Base-by-base conservation (phyloP, 805 yeast genomes). In the Pichia deserticola region DNA sequence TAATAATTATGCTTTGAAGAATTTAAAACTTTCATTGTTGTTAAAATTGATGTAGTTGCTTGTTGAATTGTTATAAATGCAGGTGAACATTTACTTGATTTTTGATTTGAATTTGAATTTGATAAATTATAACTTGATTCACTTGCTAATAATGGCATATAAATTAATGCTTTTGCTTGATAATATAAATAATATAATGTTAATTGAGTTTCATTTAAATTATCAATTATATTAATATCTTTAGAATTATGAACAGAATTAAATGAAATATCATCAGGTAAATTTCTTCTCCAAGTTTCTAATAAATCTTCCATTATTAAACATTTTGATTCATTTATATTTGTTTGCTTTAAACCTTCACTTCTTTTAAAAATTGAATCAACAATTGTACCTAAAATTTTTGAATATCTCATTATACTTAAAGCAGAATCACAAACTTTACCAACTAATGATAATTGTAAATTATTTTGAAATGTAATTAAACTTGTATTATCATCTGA, bases 231-330 rank as follows among this genome's bases (percentile, higher is more conserved):
- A 43, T 60, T 66, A 48, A 69, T 63, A 29, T 74, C 67, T 1
- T 86, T 84, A 58, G 77, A 78, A 15, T 74, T 75, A 53, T 82
- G 87, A 33, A 84, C 66, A 37, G 54, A 52, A 37, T 84, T 84
- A 56, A 88, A 86, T 49, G 73, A 75, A 51, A 86, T 68, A 38
- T 75, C 73, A 0, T 64, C 38, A 1, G 95, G 88, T 39, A 89
- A 68, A 39, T 84, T 86, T 25, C 82, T 69, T 57, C 87, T 72
- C 97, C 97, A 89, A 44, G 77, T 69, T 56, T 89, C 95, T 43
- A 89, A 70, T 57, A 82, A 76, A 56, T 84, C 79, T 60, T 89
- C 96, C 44, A 64, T 53, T 9, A 67, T 51, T 47, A 68, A 54
- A 44, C 66, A 56, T 10, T 63, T 54, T 9, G 68, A 62, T 50